Conservation (phyloP, 2,329 filamentous ascomycete species). For the Aspergillus hortae region DNA sequence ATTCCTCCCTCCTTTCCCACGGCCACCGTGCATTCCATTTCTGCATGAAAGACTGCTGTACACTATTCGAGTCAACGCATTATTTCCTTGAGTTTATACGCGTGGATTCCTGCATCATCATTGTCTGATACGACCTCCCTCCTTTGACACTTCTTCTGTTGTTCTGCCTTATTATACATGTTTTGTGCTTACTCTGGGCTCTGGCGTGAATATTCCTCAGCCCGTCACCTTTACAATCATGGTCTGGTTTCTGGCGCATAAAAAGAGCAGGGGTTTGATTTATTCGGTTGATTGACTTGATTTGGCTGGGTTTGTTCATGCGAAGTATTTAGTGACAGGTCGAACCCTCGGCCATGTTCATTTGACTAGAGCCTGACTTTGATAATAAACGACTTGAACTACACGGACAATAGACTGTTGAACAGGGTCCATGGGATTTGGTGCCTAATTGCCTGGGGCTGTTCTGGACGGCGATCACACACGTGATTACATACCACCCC, state of each 20-base stretch:
- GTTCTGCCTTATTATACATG: constrained; percentile 15
- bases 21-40: constrained; percentile 19
- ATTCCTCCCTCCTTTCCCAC: constrained; percentile 13
- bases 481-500: constrained; percentile 3
- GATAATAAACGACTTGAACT: constrained; percentile 18
- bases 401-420: constrained; percentile 7
- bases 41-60: constrained; percentile 35
- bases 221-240: constrained; percentile 16
- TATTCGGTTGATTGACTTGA: constrained; percentile 30
- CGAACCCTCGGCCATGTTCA: constrained; percentile 11
- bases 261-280: constrained; percentile 30
- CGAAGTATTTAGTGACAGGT: constrained; percentile 22
- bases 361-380: constrained; percentile 17
- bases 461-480: not conserved
- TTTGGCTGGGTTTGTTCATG: constrained; percentile 27
- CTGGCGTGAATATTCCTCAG: constrained; percentile 11
- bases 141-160: constrained; percentile 19
- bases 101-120: constrained; percentile 18
- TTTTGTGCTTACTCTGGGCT: constrained; percentile 10
- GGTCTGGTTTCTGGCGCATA: constrained; percentile 31
- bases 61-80: constrained; percentile 27
- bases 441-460: not conserved
- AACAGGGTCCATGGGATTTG: not conserved
- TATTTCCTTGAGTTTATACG: constrained; percentile 14
- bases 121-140: constrained; percentile 18